phyloP scores from a whole-genome alignment of 257 asterid genomes.

The Haberlea rhodopensis region DNA sequence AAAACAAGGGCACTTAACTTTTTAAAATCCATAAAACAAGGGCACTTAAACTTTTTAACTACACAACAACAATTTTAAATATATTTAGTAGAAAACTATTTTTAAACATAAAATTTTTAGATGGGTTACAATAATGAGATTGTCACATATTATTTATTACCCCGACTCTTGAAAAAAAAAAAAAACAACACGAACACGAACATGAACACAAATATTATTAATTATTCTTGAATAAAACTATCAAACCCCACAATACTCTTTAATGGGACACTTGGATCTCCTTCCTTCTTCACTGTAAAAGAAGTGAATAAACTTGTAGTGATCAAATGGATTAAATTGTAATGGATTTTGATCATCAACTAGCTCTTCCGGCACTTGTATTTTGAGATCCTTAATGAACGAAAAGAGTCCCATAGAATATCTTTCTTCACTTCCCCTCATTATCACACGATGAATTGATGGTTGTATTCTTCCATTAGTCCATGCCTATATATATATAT shows the following conservation, averaged over 20 bases:
- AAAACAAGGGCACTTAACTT: too few species aligned
- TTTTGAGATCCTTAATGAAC: constrained; percentile 27
- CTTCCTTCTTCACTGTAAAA: constrained; percentile 35
- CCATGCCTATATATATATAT: constrained; percentile 41
- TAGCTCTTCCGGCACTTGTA: constrained; percentile 31
- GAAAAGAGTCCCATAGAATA: constrained; percentile 32
- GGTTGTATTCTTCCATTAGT: constrained; percentile 46
- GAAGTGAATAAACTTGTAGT: constrained; percentile 38
- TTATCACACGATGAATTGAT: constrained; percentile 34
- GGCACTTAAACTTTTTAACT: too few species aligned
- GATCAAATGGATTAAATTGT: constrained; percentile 38
- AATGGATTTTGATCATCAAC: constrained; percentile 31
- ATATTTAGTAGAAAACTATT: too few species aligned
- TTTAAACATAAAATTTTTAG: too few species aligned
- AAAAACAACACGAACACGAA: too few species aligned
- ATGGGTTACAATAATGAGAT: too few species aligned
- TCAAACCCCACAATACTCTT: constrained; percentile 45
- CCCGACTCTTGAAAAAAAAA: too few species aligned
- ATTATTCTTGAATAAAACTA: too few species aligned
- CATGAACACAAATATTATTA: too few species aligned
- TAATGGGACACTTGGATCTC: constrained; percentile 34
- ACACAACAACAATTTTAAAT: too few species aligned
- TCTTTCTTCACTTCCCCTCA: constrained; percentile 35
- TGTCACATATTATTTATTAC: too few species aligned
- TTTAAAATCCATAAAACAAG: too few species aligned